A percentile compares a stretch with the other conserved stretches of the same genome.
phyloP scores from a whole-genome alignment of 106 monocot species.

The Xerophyta viscosa region DNA sequence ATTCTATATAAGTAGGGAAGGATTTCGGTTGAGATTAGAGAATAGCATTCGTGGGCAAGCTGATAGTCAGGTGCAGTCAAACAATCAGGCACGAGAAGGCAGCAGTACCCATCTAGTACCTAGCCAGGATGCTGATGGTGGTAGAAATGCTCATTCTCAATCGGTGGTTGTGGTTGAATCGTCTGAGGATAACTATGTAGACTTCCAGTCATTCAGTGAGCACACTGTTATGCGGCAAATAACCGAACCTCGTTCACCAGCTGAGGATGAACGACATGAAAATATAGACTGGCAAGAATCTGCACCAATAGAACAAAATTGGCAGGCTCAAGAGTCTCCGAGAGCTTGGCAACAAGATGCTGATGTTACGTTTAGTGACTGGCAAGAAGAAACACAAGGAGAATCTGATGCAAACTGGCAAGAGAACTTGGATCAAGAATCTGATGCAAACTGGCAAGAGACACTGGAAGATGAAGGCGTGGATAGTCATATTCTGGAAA shows the following conservation, averaged over 20 bases:
- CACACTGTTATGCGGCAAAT: conserved; percentile 16
- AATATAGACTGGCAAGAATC: conserved; percentile 24
- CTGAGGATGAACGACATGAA: conserved; percentile 12
- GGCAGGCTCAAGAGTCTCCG: conserved; percentile 31
- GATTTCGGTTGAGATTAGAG: conserved; percentile 49
- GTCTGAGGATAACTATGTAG: conserved; percentile 15
- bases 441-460: no score
- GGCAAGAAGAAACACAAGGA: conserved; percentile 29
- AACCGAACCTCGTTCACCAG: conserved; percentile 9
- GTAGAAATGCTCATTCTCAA: conserved; percentile 22
- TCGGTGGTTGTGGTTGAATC: conserved; percentile 12
- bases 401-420: conserved; percentile 51
- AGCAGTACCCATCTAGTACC: conserved; percentile 17
- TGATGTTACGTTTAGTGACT: conserved; percentile 31
- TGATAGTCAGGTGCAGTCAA: conserved; percentile 8
- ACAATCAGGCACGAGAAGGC: background rate
- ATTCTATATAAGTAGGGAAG: conserved; percentile 43
- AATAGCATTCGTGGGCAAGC: conserved; percentile 40
- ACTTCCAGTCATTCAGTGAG: conserved; percentile 12
- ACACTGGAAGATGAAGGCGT: conserved; percentile 44
- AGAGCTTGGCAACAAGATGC: conserved; percentile 36
- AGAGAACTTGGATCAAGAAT: conserved; percentile 28
- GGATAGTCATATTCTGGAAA: conserved; percentile 28
- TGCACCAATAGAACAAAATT: conserved; percentile 19
- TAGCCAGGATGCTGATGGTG: conserved; percentile 7